Percentiles rank a stretch among this genome's conserved stretches.
Conservation (phyloP, 148 eudicot genomes). For the Oxyria digyna region DNA sequence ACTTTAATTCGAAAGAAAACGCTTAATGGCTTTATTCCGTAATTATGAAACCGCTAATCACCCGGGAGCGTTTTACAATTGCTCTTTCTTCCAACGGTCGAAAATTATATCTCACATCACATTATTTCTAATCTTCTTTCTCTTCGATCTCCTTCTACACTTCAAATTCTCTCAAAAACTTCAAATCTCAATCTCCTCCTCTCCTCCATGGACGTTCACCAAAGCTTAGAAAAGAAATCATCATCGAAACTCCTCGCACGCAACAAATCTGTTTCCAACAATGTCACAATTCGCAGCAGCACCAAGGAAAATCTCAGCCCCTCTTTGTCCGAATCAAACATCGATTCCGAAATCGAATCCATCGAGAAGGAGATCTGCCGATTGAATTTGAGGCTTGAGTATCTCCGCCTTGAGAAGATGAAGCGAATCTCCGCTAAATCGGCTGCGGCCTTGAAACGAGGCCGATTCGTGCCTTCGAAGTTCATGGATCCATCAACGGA, state of each 20-base stretch:
- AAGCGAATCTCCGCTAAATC: conserved; percentile 26
- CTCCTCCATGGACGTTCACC: conserved; percentile 10
- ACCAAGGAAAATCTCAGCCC: conserved; percentile 9
- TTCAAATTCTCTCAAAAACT: background rate
- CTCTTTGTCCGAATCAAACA: conserved; percentile 3
- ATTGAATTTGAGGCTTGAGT: conserved; percentile 44
- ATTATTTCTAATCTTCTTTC: background rate
- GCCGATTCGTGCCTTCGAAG: conserved; percentile 42
- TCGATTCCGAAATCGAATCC: conserved; percentile 67
- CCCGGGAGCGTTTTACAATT: background rate
- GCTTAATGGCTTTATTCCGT: background rate
- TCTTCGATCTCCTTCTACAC: background rate
- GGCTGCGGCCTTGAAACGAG: conserved; percentile 26
- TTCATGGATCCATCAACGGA: conserved; percentile 30
- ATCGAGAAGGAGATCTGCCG: conserved; percentile 58
- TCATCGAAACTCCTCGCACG: conserved; percentile 49
- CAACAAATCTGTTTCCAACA: conserved; percentile 70
- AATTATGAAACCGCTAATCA: background rate
- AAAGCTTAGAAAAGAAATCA: conserved; percentile 24
- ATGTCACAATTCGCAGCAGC: conserved; percentile 16
- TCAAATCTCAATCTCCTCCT: background rate
- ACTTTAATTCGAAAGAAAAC: background rate
- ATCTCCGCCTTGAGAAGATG: conserved; percentile 40
- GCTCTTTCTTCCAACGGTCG: background rate
- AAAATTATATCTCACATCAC: background rate